phyloP scores from a whole-genome alignment of 257 asterid genomes.

The Marsdenia floribunda region DNA sequence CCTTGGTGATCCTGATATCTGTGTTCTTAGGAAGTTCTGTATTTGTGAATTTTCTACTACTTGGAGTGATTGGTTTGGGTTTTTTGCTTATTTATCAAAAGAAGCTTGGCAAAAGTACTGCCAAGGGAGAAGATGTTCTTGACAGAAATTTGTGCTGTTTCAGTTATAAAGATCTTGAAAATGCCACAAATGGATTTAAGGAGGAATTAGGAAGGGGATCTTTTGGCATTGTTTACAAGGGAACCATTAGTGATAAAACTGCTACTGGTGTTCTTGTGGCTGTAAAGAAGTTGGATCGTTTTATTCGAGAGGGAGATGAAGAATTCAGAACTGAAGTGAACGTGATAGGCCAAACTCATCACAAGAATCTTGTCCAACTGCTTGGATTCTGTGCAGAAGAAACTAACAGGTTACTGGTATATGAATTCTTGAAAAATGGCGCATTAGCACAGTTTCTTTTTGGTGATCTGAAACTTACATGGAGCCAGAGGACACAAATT shows the following conservation, averaged over 20 bases:
- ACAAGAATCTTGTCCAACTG: constrained; percentile 34
- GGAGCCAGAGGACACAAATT: constrained; percentile 28
- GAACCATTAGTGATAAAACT: not conserved
- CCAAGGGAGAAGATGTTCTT: not conserved
- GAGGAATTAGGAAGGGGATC: constrained; percentile 37
- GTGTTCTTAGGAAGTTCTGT: constrained; percentile 48
- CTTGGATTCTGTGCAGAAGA: constrained; percentile 33
- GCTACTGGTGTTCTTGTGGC: constrained; percentile 12
- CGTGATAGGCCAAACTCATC: constrained; percentile 34
- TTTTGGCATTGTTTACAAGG: constrained; percentile 29
- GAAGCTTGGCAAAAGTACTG: not conserved
- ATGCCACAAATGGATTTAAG: constrained; percentile 26
- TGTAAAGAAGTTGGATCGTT: constrained; percentile 30
- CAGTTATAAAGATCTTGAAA: constrained; percentile 18
- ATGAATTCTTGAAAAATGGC: constrained; percentile 36
- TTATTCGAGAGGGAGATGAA: constrained; percentile 17
- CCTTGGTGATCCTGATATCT: constrained; percentile 30
- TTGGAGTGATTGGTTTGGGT: constrained; percentile 22
- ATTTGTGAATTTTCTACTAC: constrained; percentile 32
- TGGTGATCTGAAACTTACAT: constrained; percentile 23
- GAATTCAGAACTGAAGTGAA: constrained; percentile 36
- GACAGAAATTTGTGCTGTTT: constrained; percentile 18
- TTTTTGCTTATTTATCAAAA: constrained; percentile 18
- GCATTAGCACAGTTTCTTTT: constrained; percentile 25
- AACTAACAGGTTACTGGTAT: constrained; percentile 24